Evolutionary conservation across 2,329 filamentous ascomycete species (phyloP).

Genomic region (Rhinocladiella similis): DNA sequence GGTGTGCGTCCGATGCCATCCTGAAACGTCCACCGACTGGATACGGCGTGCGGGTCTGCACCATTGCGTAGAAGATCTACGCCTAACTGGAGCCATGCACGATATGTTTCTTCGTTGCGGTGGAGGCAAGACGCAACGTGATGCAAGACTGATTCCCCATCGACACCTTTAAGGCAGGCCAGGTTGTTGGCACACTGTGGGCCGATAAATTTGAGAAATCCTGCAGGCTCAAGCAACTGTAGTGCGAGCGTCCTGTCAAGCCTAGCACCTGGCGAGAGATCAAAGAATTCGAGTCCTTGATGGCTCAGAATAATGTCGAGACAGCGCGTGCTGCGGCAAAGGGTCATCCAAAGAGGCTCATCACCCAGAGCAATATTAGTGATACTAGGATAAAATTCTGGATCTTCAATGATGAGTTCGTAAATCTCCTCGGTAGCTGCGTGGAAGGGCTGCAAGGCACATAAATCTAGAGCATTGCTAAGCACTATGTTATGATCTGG

Average conservation of each 20-base stretch:
- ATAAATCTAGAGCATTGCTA: not conserved
- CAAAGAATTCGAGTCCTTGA: not conserved
- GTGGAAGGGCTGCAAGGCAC: not conserved
- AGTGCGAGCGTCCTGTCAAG: not conserved
- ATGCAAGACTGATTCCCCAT: slow-evolving; percentile 1
- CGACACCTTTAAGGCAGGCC: not conserved
- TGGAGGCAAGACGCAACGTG: not conserved
- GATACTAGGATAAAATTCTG: not conserved
- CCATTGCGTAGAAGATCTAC: not conserved
- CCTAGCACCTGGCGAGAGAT: not conserved
- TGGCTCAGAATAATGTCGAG: not conserved
- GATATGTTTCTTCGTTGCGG: not conserved
- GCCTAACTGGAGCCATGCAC: slow-evolving; percentile 1
- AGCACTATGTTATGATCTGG: not conserved
- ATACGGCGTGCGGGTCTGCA: slow-evolving; percentile 2
- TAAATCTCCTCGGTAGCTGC: not conserved
- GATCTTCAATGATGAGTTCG: not conserved
- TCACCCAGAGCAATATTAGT: too few species aligned
- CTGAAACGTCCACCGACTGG: not conserved
- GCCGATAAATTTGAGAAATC: slow-evolving; percentile 1
- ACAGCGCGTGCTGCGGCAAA: not conserved
- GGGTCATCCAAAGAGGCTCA: not conserved
- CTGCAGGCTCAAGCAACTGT: not conserved
- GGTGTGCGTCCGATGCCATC: not conserved
- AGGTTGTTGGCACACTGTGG: not conserved